Conservation (phyloP, 768 basidiomycete species). For the Suillus variegatus region DNA sequence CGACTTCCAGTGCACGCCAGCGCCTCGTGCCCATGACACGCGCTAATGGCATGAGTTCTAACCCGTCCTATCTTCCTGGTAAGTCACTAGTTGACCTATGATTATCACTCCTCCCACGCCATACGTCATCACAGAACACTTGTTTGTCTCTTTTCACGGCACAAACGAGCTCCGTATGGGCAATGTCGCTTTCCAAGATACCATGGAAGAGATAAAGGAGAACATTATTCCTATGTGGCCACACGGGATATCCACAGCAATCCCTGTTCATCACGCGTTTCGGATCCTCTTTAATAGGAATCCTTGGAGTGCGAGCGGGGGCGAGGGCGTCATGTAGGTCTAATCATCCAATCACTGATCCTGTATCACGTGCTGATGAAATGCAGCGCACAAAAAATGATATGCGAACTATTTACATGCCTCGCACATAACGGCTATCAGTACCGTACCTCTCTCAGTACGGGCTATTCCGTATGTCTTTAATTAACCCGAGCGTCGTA, state of each 20-base stretch:
- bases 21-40: constrained; percentile 35
- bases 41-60: constrained; percentile 34
- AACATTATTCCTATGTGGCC: constrained; percentile 66
- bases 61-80: constrained; percentile 36
- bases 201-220: constrained; percentile 59
- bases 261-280: constrained; percentile 39
- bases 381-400: constrained; percentile 58
- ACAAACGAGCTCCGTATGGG: constrained; percentile 59
- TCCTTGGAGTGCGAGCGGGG: constrained; percentile 68
- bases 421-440: constrained; percentile 65
- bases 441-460: constrained; percentile 65
- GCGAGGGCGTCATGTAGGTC: constrained; percentile 53
- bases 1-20: constrained; percentile 40
- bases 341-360: background rate
- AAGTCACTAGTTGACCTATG: constrained; percentile 11
- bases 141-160: constrained; percentile 70
- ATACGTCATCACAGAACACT: constrained; percentile 52
- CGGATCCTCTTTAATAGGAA: constrained; percentile 61
- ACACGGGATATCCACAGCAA: constrained; percentile 52
- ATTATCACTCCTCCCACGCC: constrained; percentile 3
- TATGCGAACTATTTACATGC: constrained; percentile 59
- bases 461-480: constrained; percentile 48
- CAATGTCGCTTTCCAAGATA: constrained; percentile 49
- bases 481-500: constrained; percentile 16
- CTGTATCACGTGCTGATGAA: background rate